These are phyloP conservation scores for Colletotrichum aenigma DNA, from an alignment of 2,329 filamentous ascomycete genomes.

Conservation along the genomic window DNA sequence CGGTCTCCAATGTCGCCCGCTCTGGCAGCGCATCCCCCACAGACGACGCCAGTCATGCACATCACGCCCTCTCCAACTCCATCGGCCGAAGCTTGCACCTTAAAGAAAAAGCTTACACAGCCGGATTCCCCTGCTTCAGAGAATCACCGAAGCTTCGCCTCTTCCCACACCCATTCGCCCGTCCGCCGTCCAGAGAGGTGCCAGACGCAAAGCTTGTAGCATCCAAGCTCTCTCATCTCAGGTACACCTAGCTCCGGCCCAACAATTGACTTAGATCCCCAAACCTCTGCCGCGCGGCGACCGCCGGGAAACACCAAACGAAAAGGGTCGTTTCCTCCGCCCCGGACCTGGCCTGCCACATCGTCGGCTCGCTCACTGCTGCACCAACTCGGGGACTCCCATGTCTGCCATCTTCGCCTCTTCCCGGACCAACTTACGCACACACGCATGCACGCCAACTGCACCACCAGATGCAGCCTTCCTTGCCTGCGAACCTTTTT, in stretches of 20 bases:
- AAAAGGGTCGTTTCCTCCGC: not conserved
- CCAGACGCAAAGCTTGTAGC: slow-evolving; percentile 7
- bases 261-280: slow-evolving; percentile 9
- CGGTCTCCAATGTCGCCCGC: not conserved
- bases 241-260: slow-evolving; percentile 1
- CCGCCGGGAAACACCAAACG: slow-evolving; percentile 12
- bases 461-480: slow-evolving; percentile 1
- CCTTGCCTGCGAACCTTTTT: slow-evolving; percentile 8
- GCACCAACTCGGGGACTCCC: slow-evolving; percentile 9
- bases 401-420: slow-evolving; percentile 18
- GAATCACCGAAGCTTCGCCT: slow-evolving; percentile 5
- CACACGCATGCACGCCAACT: slow-evolving; percentile 2
- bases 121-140: not conserved
- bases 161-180: not conserved
- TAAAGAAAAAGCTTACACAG: not conserved
- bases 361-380: not conserved
- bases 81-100: slow-evolving; percentile 18
- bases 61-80: slow-evolving; percentile 10
- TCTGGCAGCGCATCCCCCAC: slow-evolving; percentile 9
- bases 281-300: slow-evolving; percentile 18
- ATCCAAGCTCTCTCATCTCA: slow-evolving; percentile 4
- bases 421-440: not conserved
- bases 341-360: slow-evolving; percentile 16
- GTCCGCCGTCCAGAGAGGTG: not conserved
- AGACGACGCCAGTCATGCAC: slow-evolving; percentile 17